phyloP scores from a whole-genome alignment of 2,329 filamentous ascomycete genomes.

The Trichophyton simii region DNA sequence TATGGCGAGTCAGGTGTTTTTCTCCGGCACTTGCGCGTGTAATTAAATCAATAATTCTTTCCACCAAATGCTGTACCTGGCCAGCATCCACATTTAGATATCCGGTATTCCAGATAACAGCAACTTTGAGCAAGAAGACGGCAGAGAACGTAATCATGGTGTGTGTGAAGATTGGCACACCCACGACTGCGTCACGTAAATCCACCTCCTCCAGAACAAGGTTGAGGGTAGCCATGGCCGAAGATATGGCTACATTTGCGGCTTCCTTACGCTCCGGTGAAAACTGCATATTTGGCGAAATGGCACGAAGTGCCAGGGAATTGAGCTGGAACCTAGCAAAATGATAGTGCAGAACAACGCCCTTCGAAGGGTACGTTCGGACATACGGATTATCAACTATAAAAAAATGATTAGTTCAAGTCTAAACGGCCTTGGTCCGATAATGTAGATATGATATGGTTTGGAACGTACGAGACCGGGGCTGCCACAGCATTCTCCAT shows the following conservation, averaged over 20 bases:
- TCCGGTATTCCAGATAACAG: slow-evolving; percentile 33
- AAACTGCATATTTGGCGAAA: slow-evolving; percentile 33
- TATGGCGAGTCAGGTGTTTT: slow-evolving; percentile 30
- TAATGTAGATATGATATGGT: neutral
- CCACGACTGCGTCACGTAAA: slow-evolving; percentile 38
- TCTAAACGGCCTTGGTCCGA: too few relatives aligned
- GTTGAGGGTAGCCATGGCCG: slow-evolving; percentile 35
- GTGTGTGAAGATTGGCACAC: slow-evolving; percentile 36
- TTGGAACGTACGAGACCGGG: slow-evolving; percentile 28
- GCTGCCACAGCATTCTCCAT: slow-evolving; percentile 41
- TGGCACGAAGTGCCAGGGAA: slow-evolving; percentile 29
- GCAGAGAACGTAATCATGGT: slow-evolving; percentile 37
- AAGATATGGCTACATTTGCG: slow-evolving; percentile 37
- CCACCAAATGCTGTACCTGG: slow-evolving; percentile 27
- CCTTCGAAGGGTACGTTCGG: slow-evolving; percentile 39
- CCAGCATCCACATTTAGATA: slow-evolving; percentile 30
- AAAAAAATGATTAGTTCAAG: neutral
- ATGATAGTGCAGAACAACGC: slow-evolving; percentile 41
- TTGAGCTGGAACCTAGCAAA: slow-evolving; percentile 44
- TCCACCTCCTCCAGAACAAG: slow-evolving; percentile 37
- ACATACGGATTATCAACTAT: slow-evolving; percentile 34
- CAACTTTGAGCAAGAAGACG: slow-evolving; percentile 35
- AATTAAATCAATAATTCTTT: slow-evolving; percentile 30
- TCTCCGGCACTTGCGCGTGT: slow-evolving; percentile 32
- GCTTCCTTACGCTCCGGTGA: slow-evolving; percentile 35